A percentile compares a stretch with the other conserved stretches of the same genome.
Evolutionary conservation across 306 rosid species (phyloP).

Genomic region (Dalbergia oliveri): DNA sequence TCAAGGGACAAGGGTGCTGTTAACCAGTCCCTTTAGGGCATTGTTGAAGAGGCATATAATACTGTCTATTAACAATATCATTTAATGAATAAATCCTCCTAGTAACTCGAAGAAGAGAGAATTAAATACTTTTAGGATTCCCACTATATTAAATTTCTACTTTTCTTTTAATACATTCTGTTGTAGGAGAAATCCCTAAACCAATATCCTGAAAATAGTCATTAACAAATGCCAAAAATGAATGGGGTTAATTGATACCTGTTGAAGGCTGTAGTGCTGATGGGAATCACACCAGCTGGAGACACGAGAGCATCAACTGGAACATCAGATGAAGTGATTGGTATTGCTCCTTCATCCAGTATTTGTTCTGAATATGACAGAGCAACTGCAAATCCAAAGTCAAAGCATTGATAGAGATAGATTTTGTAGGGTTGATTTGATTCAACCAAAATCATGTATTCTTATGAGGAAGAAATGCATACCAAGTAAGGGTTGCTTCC

Average conservation of each 20-base stretch:
- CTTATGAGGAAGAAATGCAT: slow-evolving; percentile 37
- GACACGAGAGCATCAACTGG: slow-evolving; percentile 84
- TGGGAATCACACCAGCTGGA: slow-evolving; percentile 83
- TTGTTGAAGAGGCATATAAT: neutral
- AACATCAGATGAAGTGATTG: slow-evolving; percentile 72
- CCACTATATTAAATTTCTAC: neutral
- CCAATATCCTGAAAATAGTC: neutral
- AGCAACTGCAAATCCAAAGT: slow-evolving; percentile 71
- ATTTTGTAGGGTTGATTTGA: slow-evolving; percentile 4
- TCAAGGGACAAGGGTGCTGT: slow-evolving; percentile 8
- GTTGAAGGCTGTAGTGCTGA: slow-evolving; percentile 70
- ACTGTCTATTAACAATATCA: neutral
- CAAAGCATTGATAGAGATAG: slow-evolving; percentile 22
- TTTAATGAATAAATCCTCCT: neutral
- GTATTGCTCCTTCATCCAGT: slow-evolving; percentile 77
- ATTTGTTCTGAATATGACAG: slow-evolving; percentile 86
- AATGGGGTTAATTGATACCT: slow-evolving; percentile 55
- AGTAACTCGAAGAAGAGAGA: slow-evolving; percentile 12
- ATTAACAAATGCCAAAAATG: slow-evolving; percentile 21
- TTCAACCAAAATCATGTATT: slow-evolving; percentile 33
- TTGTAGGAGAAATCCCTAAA: neutral
- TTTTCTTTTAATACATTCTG: slow-evolving; percentile 1
- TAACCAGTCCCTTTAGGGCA: neutral
- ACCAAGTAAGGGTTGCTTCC: slow-evolving; percentile 95
- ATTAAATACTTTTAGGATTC: no score